Evolutionary conservation across 129 eudicot species (phyloP).

Genomic region (Erigeron canadensis): DNA sequence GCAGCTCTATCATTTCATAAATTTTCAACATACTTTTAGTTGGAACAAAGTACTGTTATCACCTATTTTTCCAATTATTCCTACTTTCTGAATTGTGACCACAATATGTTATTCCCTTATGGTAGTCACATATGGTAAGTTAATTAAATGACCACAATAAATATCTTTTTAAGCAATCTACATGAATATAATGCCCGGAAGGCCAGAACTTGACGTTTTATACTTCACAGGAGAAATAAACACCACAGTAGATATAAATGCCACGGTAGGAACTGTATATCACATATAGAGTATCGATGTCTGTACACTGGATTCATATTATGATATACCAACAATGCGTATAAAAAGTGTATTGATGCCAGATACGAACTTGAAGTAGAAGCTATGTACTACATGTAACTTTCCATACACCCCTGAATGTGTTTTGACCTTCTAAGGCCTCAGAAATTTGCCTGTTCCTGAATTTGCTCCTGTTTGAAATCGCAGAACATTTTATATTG

Average conservation of each 20-base stretch:
- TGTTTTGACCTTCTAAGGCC: conserved; percentile 2
- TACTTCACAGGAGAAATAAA: not conserved
- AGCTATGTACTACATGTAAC: not conserved
- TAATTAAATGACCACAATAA: no score
- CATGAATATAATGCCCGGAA: no score
- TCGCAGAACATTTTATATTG: not conserved
- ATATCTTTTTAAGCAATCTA: no score
- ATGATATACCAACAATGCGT: conserved; percentile 12
- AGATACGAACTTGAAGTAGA: conserved; percentile 2
- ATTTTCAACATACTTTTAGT: no score
- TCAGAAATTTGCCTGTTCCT: conserved; percentile 65
- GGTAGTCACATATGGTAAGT: no score
- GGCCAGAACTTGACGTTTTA: no score
- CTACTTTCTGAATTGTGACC: no score
- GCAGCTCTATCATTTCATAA: no score
- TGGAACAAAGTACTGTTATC: no score
- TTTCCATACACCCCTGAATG: not conserved
- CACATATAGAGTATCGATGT: conserved; percentile 20
- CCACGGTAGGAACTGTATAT: conserved; percentile 7
- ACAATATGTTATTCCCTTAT: no score
- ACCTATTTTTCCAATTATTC: no score
- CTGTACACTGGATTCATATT: conserved; percentile 23
- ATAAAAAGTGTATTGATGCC: no score
- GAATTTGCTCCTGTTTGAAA: conserved; percentile 63
- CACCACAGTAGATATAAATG: not conserved